A percentile compares a stretch with the other conserved stretches of the same genome.
These are phyloP conservation scores for Tylopilus plumbeoviolaceoides DNA, from an alignment of 768 basidiomycete genomes.

Conservation along the genomic window DNA sequence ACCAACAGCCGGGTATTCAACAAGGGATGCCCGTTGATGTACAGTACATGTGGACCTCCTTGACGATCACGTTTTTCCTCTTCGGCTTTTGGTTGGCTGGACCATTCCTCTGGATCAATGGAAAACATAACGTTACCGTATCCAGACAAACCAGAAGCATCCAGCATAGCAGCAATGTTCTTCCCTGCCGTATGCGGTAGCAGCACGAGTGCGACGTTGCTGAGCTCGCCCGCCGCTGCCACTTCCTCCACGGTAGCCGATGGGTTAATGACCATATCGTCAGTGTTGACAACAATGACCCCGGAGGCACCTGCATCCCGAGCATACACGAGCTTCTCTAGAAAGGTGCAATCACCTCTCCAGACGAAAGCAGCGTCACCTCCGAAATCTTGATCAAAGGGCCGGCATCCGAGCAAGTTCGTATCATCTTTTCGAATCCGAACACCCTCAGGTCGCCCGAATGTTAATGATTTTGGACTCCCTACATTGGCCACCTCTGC, in stretches of 20 bases:
- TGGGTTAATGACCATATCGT: constrained; percentile 60
- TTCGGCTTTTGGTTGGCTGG: constrained; percentile 8
- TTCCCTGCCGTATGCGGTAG: constrained; percentile 51
- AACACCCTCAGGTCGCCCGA: constrained; percentile 51
- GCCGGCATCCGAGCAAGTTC: constrained; percentile 59
- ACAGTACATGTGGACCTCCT: constrained; percentile 50
- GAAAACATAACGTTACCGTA: constrained; percentile 49
- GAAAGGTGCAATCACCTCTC: constrained; percentile 85
- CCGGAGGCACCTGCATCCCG: constrained; percentile 70
- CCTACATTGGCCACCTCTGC: constrained; percentile 45
- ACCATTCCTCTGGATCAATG: constrained; percentile 38
- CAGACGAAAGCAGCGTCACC: constrained; percentile 57
- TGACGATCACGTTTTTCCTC: constrained; percentile 19
- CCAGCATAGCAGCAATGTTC: constrained; percentile 52
- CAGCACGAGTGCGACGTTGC: constrained; percentile 57
- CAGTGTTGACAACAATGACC: constrained; percentile 68
- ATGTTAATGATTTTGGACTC: constrained; percentile 33
- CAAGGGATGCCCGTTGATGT: constrained; percentile 73
- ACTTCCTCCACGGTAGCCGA: constrained; percentile 58
- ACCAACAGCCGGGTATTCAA: constrained; percentile 70
- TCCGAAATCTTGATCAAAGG: constrained; percentile 46
- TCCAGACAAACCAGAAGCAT: constrained; percentile 43
- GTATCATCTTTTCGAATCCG: constrained; percentile 45
- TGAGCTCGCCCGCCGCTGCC: constrained; percentile 51
- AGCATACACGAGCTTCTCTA: constrained; percentile 75